Conservation (phyloP, 129 eudicot species). For the Centella asiatica region DNA sequence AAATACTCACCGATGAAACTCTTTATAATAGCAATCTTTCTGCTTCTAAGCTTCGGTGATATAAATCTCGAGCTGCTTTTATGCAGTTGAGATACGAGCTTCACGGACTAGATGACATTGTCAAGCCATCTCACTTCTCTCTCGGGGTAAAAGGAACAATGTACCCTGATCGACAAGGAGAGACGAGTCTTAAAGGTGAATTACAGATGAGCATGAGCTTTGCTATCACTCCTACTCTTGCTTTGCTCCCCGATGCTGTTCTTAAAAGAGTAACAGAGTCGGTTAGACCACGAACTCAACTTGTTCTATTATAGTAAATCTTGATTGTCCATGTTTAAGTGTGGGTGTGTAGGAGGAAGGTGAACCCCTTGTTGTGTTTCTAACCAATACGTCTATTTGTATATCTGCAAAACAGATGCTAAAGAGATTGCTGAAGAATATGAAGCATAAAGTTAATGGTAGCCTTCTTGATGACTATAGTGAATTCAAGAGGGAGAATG, state of each 20-base stretch:
- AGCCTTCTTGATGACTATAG: slow-evolving; percentile 74
- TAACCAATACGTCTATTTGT: no score
- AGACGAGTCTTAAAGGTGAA: slow-evolving; percentile 70
- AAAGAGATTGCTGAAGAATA: slow-evolving; percentile 62
- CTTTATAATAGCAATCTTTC: not conserved
- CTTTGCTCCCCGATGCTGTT: slow-evolving; percentile 72
- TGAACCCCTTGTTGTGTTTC: no score
- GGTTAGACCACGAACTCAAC: slow-evolving; percentile 33
- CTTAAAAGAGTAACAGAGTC: slow-evolving; percentile 61
- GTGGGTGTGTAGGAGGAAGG: no score
- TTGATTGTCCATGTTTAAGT: no score
- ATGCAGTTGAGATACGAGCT: slow-evolving; percentile 80
- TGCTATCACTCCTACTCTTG: slow-evolving; percentile 53
- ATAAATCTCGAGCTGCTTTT: not conserved
- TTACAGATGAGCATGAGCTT: slow-evolving; percentile 64
- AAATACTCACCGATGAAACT: not conserved
- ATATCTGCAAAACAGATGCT: slow-evolving; percentile 36
- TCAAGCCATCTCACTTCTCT: slow-evolving; percentile 59
- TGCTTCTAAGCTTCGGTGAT: no score
- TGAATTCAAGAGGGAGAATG: slow-evolving; percentile 55
- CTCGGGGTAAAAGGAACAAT: slow-evolving; percentile 72
- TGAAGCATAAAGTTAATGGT: slow-evolving; percentile 80
- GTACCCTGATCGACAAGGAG: slow-evolving; percentile 72
- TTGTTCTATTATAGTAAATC: no score
- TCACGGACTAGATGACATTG: slow-evolving; percentile 59